Conservation (phyloP, 345 rosid species). For the Populus davidiana region DNA sequence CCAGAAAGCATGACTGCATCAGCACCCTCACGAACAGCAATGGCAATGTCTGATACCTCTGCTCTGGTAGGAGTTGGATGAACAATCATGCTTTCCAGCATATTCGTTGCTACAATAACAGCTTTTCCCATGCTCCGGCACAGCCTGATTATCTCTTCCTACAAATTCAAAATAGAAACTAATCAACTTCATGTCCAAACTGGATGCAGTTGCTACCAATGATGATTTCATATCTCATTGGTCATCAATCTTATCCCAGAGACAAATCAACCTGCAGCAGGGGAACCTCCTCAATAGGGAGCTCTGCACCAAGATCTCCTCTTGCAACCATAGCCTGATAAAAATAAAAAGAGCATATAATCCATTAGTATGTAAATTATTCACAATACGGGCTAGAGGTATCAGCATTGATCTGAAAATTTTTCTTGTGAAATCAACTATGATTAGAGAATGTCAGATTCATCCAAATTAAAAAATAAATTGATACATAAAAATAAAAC, state of each 20-base stretch:
- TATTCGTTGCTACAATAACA: constrained; percentile 97
- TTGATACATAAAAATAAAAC: no score
- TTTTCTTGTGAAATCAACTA: background rate
- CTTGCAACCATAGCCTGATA: constrained; percentile 98
- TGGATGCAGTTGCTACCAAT: background rate
- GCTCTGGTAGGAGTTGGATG: constrained; percentile 99
- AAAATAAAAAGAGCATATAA: background rate
- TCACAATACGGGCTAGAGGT: background rate
- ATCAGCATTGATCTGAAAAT: background rate
- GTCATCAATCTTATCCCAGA: constrained; percentile 15
- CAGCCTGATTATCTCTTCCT: constrained; percentile 85
- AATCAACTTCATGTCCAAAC: background rate
- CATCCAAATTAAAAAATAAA: background rate
- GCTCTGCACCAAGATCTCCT: constrained; percentile 99
- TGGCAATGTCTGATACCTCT: constrained; percentile 98
- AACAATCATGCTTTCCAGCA: constrained; percentile 99
- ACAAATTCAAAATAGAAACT: constrained; percentile 19
- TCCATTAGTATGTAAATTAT: constrained; percentile 13
- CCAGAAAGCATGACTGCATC: constrained; percentile 99
- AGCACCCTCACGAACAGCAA: constrained; percentile 97
- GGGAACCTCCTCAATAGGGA: constrained; percentile 98
- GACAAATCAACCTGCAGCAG: constrained; percentile 73
- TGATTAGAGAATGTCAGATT: constrained; percentile 6
- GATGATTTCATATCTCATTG: background rate
- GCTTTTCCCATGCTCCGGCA: constrained; percentile 99